Conservation (phyloP, 192 early-diverging fungal genomes). For the Coemansia furcata region DNA sequence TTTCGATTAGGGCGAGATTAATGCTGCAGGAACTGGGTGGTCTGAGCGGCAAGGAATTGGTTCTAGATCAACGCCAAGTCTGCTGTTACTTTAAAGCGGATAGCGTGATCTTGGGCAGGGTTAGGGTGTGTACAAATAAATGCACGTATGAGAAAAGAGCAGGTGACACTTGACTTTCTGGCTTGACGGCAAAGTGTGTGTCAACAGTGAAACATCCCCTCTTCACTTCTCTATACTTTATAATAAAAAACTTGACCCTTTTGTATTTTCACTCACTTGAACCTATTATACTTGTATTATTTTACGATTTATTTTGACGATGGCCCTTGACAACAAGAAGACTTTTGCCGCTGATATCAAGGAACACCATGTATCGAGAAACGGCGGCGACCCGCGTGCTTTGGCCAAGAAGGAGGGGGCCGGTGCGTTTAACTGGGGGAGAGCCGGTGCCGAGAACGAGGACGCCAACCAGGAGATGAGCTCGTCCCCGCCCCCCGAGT, state of each 20-base stretch:
- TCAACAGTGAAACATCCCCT: neutral
- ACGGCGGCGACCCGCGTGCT: slow-evolving; percentile 19
- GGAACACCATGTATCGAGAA: slow-evolving; percentile 35
- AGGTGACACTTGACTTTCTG: slow-evolving; percentile 4
- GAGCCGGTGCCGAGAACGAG: neutral
- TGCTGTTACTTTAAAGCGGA: neutral
- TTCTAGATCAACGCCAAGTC: slow-evolving; percentile 7
- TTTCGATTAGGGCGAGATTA: neutral
- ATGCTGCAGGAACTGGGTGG: neutral
- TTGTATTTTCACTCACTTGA: neutral
- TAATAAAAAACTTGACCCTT: neutral
- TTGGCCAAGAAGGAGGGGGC: slow-evolving; percentile 30
- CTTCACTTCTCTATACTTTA: neutral
- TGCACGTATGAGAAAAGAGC: neutral
- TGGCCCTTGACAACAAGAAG: slow-evolving; percentile 7
- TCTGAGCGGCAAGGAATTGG: neutral
- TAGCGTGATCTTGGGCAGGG: neutral
- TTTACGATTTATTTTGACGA: neutral
- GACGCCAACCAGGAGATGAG: neutral
- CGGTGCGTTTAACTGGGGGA: slow-evolving; percentile 34
- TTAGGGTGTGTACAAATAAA: slow-evolving; percentile 1
- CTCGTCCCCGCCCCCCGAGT: neutral
- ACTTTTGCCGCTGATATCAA: slow-evolving; percentile 23
- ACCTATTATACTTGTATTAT: neutral
- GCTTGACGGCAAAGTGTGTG: neutral